Conservation (phyloP, 352 stramenopile genomes). For the Pythium aphanidermatum region DNA sequence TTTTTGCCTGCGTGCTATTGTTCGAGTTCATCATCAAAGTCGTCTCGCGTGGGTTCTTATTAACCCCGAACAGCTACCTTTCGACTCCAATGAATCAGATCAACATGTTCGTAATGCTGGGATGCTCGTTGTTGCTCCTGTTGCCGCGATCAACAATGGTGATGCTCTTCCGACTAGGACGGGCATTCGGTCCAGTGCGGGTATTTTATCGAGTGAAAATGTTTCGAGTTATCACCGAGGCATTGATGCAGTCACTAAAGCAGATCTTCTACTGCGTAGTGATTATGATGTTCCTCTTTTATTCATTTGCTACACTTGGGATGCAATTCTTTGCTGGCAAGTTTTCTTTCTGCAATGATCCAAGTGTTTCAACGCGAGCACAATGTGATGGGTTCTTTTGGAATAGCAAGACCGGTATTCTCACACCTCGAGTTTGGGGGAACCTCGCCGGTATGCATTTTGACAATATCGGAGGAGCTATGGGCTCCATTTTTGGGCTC, state of each 20-base stretch:
- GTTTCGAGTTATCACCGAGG: slow-evolving; percentile 81
- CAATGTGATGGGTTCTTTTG: slow-evolving; percentile 69
- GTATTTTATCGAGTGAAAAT: slow-evolving; percentile 84
- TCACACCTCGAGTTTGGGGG: slow-evolving; percentile 74
- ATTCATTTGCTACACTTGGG: slow-evolving; percentile 77
- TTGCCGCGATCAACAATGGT: slow-evolving; percentile 72
- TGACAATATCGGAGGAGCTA: slow-evolving; percentile 72
- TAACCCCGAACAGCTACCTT: slow-evolving; percentile 75
- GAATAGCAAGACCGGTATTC: slow-evolving; percentile 37
- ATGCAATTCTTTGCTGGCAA: slow-evolving; percentile 82
- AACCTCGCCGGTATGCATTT: slow-evolving; percentile 78
- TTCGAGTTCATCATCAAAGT: slow-evolving; percentile 86
- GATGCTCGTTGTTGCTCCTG: slow-evolving; percentile 64
- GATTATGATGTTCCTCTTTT: slow-evolving; percentile 75
- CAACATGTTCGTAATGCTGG: slow-evolving; percentile 77
- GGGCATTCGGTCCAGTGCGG: slow-evolving; percentile 74
- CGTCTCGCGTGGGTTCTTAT: slow-evolving; percentile 66
- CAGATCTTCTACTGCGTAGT: slow-evolving; percentile 83
- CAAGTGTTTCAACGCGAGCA: slow-evolving; percentile 28
- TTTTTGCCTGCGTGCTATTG: slow-evolving; percentile 65
- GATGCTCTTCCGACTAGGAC: slow-evolving; percentile 61
- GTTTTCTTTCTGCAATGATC: slow-evolving; percentile 79
- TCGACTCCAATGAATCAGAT: slow-evolving; percentile 81
- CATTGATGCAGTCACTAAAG: slow-evolving; percentile 59
- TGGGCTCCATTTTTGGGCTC: slow-evolving; percentile 72